Evolutionary conservation across 2,329 filamentous ascomycete species (phyloP), one percentile per base, ranked within the genome.

Genomic region (Sporothrix pseudoabietina): DNA sequence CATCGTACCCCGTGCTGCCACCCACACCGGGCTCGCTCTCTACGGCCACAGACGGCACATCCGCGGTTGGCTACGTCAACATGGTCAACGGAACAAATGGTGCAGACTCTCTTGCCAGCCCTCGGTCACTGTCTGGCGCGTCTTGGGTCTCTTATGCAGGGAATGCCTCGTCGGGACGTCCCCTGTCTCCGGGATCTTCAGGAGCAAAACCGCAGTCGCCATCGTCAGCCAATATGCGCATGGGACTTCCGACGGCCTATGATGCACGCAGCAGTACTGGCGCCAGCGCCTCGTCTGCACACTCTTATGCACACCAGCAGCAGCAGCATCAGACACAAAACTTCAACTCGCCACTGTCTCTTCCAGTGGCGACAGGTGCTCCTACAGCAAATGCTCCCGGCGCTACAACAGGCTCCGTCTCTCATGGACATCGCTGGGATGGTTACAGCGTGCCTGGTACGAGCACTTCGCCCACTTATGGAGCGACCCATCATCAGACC

Each of bases 81-180:
- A 76, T 78, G 71, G 83, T 78, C 76, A 82, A 79, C 47, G 78
- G 75, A 9, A 59, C 73, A 22, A 77, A 82, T 76, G 84, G 87
- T 57, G 82, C 85, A 59, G 86, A 88, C 61, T 80, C 83, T 4
- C 83, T 88, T 41, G 82, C 85, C 0, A 88, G 87, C 9, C 87
- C 87, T 0, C 82, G 87, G 1, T 87, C 86, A 1, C 80, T 88
- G 2, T 82, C 85, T 0, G 85, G 83, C 0, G 81, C 84, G 4
- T 80, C 84, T 1, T 89, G 87, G 87, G 81, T 16, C 76, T 73
- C 76, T 3, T 77, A 77, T 47, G 35, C 75, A 0, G 72, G 74
- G 3, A 74, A 72, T 10, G 39, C 70, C 1, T 69, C 81, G 1
- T 75, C 81, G 1, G 79, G 78, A 8, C 83, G 86, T n/a, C 81